A percentile compares a stretch with the other conserved stretches of the same genome.
Conservation (phyloP, 2,329 filamentous ascomycete genomes). For the Colletotrichum truncatum region DNA sequence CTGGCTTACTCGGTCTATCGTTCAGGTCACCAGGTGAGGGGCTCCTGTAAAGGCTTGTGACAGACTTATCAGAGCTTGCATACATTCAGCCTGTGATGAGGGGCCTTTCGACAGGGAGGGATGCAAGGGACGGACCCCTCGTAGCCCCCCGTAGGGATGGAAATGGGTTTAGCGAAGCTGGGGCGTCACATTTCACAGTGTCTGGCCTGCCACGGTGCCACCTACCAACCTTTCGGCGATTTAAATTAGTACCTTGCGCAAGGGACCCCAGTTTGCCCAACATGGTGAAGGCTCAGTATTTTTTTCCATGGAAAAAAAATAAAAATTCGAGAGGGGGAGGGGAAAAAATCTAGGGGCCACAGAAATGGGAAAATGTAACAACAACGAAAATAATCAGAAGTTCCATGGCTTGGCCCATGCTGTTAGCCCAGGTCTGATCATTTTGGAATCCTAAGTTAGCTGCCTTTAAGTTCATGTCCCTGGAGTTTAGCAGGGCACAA, state of each 20-base stretch:
- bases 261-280: slow-evolving; percentile 9
- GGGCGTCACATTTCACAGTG: slow-evolving; percentile 13
- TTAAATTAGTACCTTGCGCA: slow-evolving; percentile 22
- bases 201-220: slow-evolving; percentile 9
- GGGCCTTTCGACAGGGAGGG: slow-evolving; percentile 23
- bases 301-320: neutral
- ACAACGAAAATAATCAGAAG: neutral
- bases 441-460: slow-evolving; percentile 20
- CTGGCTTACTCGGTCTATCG: neutral
- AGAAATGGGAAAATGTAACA: neutral
- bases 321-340: slow-evolving; percentile 1
- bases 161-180: slow-evolving; percentile 21
- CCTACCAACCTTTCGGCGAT: slow-evolving; percentile 25
- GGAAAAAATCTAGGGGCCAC: neutral
- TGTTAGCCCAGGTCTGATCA: too few relatives aligned
- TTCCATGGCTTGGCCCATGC: too few relatives aligned
- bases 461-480: slow-evolving; percentile 29
- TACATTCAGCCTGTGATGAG: slow-evolving; percentile 20
- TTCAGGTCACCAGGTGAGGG: neutral
- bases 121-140: slow-evolving; percentile 26
- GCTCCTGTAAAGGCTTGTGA: slow-evolving; percentile 7
- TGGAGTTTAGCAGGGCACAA: slow-evolving; percentile 17
- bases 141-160: slow-evolving; percentile 16
- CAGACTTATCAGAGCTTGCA: slow-evolving; percentile 19
- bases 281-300: neutral